Evolutionary conservation across 202 grass and related monocot genomes (phyloP).

Genomic region (Bolboschoenoplectus hybrid): DNA sequence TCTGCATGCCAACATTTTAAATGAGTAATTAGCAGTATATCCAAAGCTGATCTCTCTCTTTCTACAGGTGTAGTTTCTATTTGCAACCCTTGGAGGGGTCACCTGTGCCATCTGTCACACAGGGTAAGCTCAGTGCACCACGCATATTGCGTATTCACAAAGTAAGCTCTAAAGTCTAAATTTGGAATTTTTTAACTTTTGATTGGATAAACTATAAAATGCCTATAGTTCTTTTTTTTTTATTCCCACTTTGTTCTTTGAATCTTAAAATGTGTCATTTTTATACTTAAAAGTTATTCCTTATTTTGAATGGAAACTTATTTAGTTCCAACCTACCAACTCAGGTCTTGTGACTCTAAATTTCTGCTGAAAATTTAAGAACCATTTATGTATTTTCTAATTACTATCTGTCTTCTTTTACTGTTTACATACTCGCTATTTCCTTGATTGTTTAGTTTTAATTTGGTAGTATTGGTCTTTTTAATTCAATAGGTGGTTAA

Average conservation of each 20-base stretch:
- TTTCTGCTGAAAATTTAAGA: background rate
- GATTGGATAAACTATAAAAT: background rate
- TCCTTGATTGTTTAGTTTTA: slow-evolving; percentile 27
- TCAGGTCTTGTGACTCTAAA: background rate
- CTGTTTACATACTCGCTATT: slow-evolving; percentile 2
- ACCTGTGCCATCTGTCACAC: slow-evolving; percentile 74
- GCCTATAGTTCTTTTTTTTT: background rate
- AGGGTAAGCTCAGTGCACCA: slow-evolving; percentile 93
- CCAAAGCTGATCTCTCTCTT: slow-evolving; percentile 26
- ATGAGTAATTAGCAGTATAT: background rate
- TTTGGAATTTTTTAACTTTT: slow-evolving; percentile 2
- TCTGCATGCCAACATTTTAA: background rate
- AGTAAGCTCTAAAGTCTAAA: slow-evolving; percentile 51
- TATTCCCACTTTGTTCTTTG: background rate
- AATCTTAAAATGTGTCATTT: slow-evolving; percentile 15
- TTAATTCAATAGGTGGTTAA: slow-evolving; percentile 72
- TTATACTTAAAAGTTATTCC: background rate
- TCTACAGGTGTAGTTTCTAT: slow-evolving; percentile 90
- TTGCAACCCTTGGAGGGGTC: slow-evolving; percentile 92
- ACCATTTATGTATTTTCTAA: slow-evolving; percentile 36
- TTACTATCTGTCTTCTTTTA: background rate
- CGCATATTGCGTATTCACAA: slow-evolving; percentile 92
- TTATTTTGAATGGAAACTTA: background rate
- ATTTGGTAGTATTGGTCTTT: background rate
- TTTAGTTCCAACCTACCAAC: background rate